Conservation (phyloP, 2,329 filamentous ascomycete genomes). For the Chalara sp. region DNA sequence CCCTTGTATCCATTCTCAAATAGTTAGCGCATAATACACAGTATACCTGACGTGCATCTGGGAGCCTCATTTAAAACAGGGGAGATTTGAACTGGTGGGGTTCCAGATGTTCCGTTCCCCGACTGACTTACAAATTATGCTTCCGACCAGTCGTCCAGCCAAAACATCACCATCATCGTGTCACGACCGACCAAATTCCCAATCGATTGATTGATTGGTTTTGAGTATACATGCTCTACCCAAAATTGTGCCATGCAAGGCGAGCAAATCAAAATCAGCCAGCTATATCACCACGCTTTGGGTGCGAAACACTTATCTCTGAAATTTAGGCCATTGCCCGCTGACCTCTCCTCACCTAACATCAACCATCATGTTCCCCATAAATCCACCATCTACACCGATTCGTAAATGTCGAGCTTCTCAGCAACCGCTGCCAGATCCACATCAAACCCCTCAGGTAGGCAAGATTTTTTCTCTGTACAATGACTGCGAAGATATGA, state of each 20-base stretch:
- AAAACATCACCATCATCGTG: no score
- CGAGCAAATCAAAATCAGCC: conserved; percentile 7
- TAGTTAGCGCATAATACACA: no score
- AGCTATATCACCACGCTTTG: conserved; percentile 3
- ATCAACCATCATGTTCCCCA: conserved; percentile 1
- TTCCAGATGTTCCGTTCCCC: no score
- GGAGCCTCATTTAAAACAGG: no score
- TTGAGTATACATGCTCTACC: conserved; percentile 2
- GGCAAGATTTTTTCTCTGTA: conserved; percentile 4
- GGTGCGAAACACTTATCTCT: conserved; percentile 2
- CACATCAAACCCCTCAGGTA: conserved; percentile 9
- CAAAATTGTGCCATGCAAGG: conserved; percentile 6
- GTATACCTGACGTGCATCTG: no score
- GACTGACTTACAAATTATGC: no score
- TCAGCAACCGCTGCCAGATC: conserved; percentile 8
- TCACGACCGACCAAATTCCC: no score
- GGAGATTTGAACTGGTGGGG: no score
- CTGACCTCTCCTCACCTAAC: background rate
- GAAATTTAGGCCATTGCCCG: background rate
- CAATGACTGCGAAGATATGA: conserved; percentile 8
- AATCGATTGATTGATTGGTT: background rate
- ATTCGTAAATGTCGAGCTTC: conserved; percentile 10
- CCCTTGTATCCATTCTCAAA: no score
- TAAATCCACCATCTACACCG: conserved; percentile 8
- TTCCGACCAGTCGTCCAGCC: no score